Evolutionary conservation across 2,329 filamentous ascomycete species (phyloP).

Genomic region (Ramularia collo-cygni): DNA sequence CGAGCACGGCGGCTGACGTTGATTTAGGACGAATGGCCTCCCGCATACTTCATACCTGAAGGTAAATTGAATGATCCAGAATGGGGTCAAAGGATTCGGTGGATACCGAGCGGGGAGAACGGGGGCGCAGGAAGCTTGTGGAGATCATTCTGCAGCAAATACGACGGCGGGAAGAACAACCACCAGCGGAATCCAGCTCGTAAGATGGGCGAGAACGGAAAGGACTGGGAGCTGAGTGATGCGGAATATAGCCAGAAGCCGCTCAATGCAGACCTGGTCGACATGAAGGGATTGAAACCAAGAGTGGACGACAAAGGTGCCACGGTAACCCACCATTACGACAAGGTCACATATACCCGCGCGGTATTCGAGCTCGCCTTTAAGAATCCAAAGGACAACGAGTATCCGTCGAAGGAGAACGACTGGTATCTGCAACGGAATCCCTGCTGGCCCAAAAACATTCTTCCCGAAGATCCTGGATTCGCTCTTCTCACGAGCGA

Average conservation of each 20-base stretch:
- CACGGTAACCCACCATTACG: neutral
- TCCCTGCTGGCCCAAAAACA: slow-evolving; percentile 8
- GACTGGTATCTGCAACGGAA: slow-evolving; percentile 4
- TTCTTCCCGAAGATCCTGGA: slow-evolving; percentile 6
- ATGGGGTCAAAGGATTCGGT: slow-evolving; percentile 8
- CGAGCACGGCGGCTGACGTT: too few relatives aligned
- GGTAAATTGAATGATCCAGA: neutral
- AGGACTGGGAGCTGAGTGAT: too few relatives aligned
- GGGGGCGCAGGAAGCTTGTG: neutral
- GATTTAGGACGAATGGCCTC: slow-evolving; percentile 10
- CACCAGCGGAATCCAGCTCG: slow-evolving; percentile 2
- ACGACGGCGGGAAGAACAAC: slow-evolving; percentile 6
- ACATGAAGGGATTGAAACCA: neutral
- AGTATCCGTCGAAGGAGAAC: too few relatives aligned
- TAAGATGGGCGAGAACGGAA: neutral
- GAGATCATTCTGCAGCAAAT: slow-evolving; percentile 2
- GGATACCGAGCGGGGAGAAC: slow-evolving; percentile 4
- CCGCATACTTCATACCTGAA: slow-evolving; percentile 3
- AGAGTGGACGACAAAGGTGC: neutral
- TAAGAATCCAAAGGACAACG: too few relatives aligned
- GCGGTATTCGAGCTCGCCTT: too few relatives aligned
- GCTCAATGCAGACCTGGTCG: slow-evolving; percentile 2
- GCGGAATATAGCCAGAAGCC: neutral
- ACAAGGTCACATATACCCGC: slow-evolving; percentile 2
- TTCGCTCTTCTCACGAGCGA: slow-evolving; percentile 3